Evolutionary conservation across 805 yeast genomes (phyloP), one percentile per base, ranked within the genome.

Genomic region (Metschnikowia hibisci): DNA sequence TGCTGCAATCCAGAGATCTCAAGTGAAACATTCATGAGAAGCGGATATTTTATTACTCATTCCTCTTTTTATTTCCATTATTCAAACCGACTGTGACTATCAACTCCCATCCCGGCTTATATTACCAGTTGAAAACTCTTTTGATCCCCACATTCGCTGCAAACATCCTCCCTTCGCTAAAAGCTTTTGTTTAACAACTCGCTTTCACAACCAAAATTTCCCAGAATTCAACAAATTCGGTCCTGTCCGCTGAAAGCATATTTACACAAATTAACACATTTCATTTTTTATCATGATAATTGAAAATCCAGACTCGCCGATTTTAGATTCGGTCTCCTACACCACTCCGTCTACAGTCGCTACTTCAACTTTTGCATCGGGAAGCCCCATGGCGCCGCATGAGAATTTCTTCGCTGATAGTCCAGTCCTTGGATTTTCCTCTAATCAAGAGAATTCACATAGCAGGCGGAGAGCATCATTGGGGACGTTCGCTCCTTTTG

Each of bases 321-420:
- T 20, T 27, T 7, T 29, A 10, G 22, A 28, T 14, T 35, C 32
- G n/a, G n/a, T 23, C 8, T 29, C 28, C 40, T 37, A 20, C 26
- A 29, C 40, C 14, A 37, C 40, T 12, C 40, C 34, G 27, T 29
- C 33, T 13, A 37, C 33, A 10, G 40, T 29, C 33, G 40, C 40
- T 37, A 37, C 28, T 18, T 37, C 40, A 18, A 29, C 40, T 18
- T 37, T 37, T 37, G 40, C 33, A n/a, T 29, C 33, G 28, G 33
- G 28, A 9, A 37, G 40, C 22, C 40, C 40, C n/a, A 28, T 29
- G 28, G 13, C 29, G 12, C 33, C 33, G 7, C 40, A n/a, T 12
- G 40, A 29, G 13, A 13, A 25, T 6, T 20, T 13, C 15, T 22
- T 29, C 12, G 22, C 26, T 9, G 40, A 37, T 7, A 29, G 40